Base-by-base conservation (phyloP, 495 filamentous ascomycete genomes). In the Hypoxylon lienhwacheense region DNA sequence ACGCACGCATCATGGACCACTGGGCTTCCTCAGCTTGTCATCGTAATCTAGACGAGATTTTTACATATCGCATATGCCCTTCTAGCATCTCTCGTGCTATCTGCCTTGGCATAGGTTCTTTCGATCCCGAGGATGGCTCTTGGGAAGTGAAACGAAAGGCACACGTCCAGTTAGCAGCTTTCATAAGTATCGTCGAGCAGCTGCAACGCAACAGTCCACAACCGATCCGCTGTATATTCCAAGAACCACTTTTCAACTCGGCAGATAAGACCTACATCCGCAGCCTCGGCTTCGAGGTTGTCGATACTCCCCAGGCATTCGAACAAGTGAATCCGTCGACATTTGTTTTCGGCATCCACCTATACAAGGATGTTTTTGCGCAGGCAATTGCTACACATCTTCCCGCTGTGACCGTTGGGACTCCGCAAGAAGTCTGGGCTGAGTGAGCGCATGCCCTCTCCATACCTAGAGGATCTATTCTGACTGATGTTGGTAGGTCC, bases 171-270 rank as follows among this genome's bases (percentile, higher is more conserved):
- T 75, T 89, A 5, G 84, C 77, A 2, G 85, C 84, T 11, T 71
- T 91, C 47, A 54, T 75, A 7, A 67, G 67, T n/a, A 68, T 87
- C 1, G 69, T 82, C 26, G 64, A 76, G 0, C 40, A 65, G 2
- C 48, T 83, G 12, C 70, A 64, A 25, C 53, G 47, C 2, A 14
- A 34, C 1, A 34, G 17, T 26, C 29, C 48, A 2, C 64, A 49
- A 1, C 47, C 36, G 5, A 71, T 78, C 35, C 66, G 68, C 20
- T 70, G 80, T 39, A 68, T 81, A 53, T 79, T 85, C 16, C 88
- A 91, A 71, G 88, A 91, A 39, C 88, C 88, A 5, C 61, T 80
- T 55, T 90, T 89, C 70, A 89, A 82, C 43, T 33, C 65, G 5
- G 65, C 77, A 5, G 88, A 91, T 60, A 75, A 71, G 17, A 57